A percentile compares a stretch with the other conserved stretches of the same genome.
Evolutionary conservation across 805 yeast genomes (phyloP).

Genomic region (Barnettozyma californica): DNA sequence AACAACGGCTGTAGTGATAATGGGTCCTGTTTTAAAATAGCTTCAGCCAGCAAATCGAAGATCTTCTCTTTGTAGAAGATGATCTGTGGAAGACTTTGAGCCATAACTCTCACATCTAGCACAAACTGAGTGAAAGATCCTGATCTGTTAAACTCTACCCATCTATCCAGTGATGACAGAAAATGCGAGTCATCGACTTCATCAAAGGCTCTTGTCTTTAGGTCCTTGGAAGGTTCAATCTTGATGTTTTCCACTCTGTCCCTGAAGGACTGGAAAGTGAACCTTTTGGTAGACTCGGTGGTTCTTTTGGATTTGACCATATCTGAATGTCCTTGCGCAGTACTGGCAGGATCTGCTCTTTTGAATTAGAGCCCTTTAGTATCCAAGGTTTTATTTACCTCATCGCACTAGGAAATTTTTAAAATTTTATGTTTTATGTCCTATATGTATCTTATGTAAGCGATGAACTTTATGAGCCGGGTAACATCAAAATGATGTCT

Average conservation of each 20-base stretch:
- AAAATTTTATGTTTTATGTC: neutral
- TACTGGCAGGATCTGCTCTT: neutral
- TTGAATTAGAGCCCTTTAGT: neutral
- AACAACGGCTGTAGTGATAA: constrained; percentile 74
- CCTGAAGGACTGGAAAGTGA: constrained; percentile 68
- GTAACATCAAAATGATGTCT: neutral
- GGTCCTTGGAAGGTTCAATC: constrained; percentile 65
- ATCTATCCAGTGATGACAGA: constrained; percentile 70
- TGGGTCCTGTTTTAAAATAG: constrained; percentile 53
- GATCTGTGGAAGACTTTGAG: constrained; percentile 76
- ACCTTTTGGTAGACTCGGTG: constrained; percentile 52
- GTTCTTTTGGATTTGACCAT: constrained; percentile 32
- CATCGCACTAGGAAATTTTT: neutral
- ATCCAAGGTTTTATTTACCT: neutral
- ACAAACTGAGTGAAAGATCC: constrained; percentile 62
- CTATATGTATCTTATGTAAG: constrained; percentile 3
- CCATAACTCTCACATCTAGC: constrained; percentile 45
- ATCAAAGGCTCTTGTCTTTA: constrained; percentile 57
- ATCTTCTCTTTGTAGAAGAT: constrained; percentile 64
- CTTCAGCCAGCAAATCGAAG: constrained; percentile 43
- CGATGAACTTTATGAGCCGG: constrained; percentile 5
- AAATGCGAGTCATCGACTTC: constrained; percentile 76
- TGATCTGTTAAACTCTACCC: constrained; percentile 84
- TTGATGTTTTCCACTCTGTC: constrained; percentile 80
- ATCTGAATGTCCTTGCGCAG: neutral